These are phyloP conservation scores for Quaeritorhiza haematococci DNA, from an alignment of 371 early-diverging fungal species.

Conservation along the genomic window DNA sequence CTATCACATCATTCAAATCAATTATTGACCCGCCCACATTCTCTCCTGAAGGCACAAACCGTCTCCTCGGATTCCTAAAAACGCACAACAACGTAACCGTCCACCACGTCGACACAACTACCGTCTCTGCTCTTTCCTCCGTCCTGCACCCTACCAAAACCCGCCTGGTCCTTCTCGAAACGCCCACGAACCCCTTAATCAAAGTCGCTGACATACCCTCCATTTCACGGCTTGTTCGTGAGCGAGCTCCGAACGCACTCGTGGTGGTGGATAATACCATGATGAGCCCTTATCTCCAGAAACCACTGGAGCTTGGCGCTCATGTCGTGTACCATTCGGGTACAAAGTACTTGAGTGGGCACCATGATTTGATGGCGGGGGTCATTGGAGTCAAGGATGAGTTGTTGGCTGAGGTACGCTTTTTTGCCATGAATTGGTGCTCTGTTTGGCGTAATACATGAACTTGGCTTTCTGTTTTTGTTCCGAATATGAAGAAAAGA, in stretches of 20 bases:
- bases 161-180: constrained; percentile 72
- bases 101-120: constrained; percentile 80
- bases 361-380: constrained; percentile 90
- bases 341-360: constrained; percentile 88
- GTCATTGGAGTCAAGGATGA: constrained; percentile 69
- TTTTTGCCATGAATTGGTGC: not conserved
- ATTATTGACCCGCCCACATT: not conserved
- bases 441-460: constrained; percentile 1
- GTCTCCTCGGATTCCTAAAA: constrained; percentile 67
- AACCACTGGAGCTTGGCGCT: constrained; percentile 80
- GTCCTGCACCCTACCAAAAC: constrained; percentile 70
- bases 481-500: not conserved
- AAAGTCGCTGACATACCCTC: constrained; percentile 77
- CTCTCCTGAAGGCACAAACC: constrained; percentile 68
- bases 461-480: constrained; percentile 2
- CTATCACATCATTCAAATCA: not conserved
- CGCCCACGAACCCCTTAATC: constrained; percentile 87
- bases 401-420: constrained; percentile 62
- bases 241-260: constrained; percentile 60
- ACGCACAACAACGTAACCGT: constrained; percentile 67
- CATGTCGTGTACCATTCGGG: constrained; percentile 84
- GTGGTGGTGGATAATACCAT: constrained; percentile 93
- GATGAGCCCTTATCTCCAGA: constrained; percentile 86
- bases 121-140: constrained; percentile 46
- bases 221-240: constrained; percentile 64